These are phyloP conservation scores for Linnemannia exigua DNA, from an alignment of 192 early-diverging fungal genomes.

Conservation along the genomic window DNA sequence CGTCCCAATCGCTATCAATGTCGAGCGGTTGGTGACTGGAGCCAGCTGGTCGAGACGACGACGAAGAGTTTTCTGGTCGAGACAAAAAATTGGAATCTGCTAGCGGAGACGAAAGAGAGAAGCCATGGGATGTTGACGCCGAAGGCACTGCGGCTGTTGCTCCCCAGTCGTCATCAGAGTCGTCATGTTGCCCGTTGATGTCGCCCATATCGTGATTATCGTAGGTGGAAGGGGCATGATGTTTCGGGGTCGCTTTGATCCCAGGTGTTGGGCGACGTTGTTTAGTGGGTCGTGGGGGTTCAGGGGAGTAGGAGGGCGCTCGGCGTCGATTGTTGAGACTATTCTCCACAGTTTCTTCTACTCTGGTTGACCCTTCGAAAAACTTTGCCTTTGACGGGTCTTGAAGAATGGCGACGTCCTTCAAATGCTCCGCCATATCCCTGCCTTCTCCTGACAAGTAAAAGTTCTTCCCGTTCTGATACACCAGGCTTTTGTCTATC, in stretches of 20 bases:
- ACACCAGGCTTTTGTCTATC: slow-evolving; percentile 75
- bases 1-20: slow-evolving; percentile 10
- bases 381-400: slow-evolving; percentile 15
- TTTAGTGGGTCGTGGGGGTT: neutral
- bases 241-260: neutral
- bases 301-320: neutral
- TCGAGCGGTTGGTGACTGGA: slow-evolving; percentile 1
- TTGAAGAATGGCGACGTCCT: slow-evolving; percentile 47
- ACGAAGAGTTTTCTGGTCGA: too few species aligned
- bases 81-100: neutral
- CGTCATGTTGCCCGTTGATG: neutral
- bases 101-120: neutral
- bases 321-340: neutral
- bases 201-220: neutral
- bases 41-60: neutral
- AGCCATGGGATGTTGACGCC: neutral
- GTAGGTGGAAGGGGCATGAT: neutral
- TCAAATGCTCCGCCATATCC: slow-evolving; percentile 68
- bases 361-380: neutral
- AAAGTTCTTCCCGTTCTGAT: slow-evolving; percentile 73
- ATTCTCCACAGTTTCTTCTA: too few species aligned
- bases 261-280: neutral
- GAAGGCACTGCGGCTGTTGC: neutral
- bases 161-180: neutral
- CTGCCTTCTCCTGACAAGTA: slow-evolving; percentile 80